These are phyloP conservation scores for Uncinocarpus reesii DNA, from an alignment of 2,329 filamentous ascomycete genomes.

Conservation along the genomic window DNA sequence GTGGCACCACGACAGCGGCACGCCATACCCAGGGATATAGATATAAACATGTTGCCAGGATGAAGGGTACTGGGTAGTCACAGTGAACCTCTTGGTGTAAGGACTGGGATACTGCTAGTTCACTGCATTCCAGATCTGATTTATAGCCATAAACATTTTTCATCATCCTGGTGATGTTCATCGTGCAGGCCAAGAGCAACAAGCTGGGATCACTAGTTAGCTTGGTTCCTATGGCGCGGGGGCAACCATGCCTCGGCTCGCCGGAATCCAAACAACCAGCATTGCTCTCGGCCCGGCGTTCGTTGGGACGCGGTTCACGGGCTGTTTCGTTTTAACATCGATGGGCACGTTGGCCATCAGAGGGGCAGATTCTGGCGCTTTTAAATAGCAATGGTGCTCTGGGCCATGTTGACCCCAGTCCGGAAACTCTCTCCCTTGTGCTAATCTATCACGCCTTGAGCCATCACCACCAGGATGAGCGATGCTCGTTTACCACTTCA, in stretches of 20 bases:
- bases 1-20: constrained; percentile 9
- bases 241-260: constrained; percentile 6
- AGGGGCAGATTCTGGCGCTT: neutral
- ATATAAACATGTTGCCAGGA: constrained; percentile 29
- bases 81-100: neutral
- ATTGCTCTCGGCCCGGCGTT: neutral
- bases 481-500: constrained; percentile 17
- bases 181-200: no score
- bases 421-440: no score
- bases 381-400: neutral
- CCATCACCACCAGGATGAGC: constrained; percentile 11
- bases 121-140: neutral
- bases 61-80: neutral
- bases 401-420: neutral
- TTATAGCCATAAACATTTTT: no score
- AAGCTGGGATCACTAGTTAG: no score
- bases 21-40: constrained; percentile 26
- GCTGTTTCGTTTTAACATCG: neutral
- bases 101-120: neutral
- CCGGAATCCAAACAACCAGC: neutral
- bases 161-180: no score
- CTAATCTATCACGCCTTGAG: no score
- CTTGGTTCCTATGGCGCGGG: neutral
- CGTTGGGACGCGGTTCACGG: neutral
- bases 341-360: neutral